Evolutionary conservation across 148 eudicot genomes (phyloP).

Genomic region (Amaranthus hypochondriacus): DNA sequence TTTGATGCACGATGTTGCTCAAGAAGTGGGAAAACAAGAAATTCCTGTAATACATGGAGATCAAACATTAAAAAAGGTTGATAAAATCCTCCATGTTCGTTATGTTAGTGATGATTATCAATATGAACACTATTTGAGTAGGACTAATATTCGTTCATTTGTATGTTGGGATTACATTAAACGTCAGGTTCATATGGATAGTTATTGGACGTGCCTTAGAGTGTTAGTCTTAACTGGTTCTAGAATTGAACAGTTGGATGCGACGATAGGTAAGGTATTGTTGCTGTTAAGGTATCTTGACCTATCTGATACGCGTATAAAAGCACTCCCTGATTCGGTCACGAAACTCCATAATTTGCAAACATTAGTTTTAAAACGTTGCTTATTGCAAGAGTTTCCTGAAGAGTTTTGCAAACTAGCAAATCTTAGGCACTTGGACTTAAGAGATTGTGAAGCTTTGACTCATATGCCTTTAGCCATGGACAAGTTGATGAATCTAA

Average conservation of each 20-base stretch:
- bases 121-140: no score
- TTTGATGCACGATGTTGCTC: constrained; percentile 1
- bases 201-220: neutral
- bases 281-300: constrained; percentile 20
- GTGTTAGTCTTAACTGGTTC: neutral
- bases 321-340: neutral
- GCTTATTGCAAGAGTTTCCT: constrained; percentile 8
- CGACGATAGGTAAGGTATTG: constrained; percentile 5
- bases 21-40: neutral
- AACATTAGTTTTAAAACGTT: constrained; percentile 4
- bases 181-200: neutral
- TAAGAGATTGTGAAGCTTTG: neutral
- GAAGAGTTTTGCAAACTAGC: neutral
- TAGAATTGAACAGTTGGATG: neutral
- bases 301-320: neutral
- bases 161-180: neutral
- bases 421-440: constrained; percentile 9
- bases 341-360: constrained; percentile 10
- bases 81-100: neutral
- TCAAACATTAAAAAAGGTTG: neutral
- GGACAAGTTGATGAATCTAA: constrained; percentile 11
- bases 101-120: neutral
- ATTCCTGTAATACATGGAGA: neutral
- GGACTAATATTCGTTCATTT: constrained; percentile 18
- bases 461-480: constrained; percentile 13